Evolutionary conservation across 2,329 filamentous ascomycete genomes (phyloP).

Genomic region (Acrocalymma vagum): DNA sequence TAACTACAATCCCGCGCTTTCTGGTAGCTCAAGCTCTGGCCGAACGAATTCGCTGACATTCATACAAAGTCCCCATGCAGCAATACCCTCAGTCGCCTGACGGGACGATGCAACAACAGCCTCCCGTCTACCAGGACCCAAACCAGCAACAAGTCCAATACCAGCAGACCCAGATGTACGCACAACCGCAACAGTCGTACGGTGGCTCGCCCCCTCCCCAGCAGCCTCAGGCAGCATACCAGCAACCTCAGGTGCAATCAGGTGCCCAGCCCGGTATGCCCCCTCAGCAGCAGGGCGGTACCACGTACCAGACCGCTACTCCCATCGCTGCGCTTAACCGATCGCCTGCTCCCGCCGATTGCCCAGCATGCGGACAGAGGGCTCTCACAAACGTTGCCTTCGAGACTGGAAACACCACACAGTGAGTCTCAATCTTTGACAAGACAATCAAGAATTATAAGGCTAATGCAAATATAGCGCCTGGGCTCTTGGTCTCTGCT

Average conservation of each 20-base stretch:
- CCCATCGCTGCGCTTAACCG: slow-evolving; percentile 42
- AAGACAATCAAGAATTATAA: neutral
- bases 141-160: slow-evolving; percentile 31
- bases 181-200: slow-evolving; percentile 22
- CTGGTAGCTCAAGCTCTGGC: too few species aligned
- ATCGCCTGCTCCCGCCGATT: slow-evolving; percentile 55
- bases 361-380: slow-evolving; percentile 55
- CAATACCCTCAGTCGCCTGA: slow-evolving; percentile 45
- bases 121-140: slow-evolving; percentile 44
- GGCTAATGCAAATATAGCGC: slow-evolving; percentile 43
- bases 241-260: slow-evolving; percentile 19
- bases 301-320: slow-evolving; percentile 45
- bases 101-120: slow-evolving; percentile 33
- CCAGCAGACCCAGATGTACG: slow-evolving; percentile 28
- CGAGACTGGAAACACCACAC: slow-evolving; percentile 51
- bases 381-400: slow-evolving; percentile 46
- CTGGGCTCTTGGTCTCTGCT: slow-evolving; percentile 57
- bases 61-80: slow-evolving; percentile 44
- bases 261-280: slow-evolving; percentile 45
- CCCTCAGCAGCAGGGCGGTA: slow-evolving; percentile 41
- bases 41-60: slow-evolving; percentile 21
- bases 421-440: slow-evolving; percentile 39
- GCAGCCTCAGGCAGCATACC: slow-evolving; percentile 30
- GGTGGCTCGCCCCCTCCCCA: slow-evolving; percentile 32
- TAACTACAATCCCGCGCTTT: too few species aligned